A percentile compares a stretch with the other conserved stretches of the same genome.
Conservation (phyloP, 2,329 filamentous ascomycete genomes). For the Whalleya microplaca region DNA sequence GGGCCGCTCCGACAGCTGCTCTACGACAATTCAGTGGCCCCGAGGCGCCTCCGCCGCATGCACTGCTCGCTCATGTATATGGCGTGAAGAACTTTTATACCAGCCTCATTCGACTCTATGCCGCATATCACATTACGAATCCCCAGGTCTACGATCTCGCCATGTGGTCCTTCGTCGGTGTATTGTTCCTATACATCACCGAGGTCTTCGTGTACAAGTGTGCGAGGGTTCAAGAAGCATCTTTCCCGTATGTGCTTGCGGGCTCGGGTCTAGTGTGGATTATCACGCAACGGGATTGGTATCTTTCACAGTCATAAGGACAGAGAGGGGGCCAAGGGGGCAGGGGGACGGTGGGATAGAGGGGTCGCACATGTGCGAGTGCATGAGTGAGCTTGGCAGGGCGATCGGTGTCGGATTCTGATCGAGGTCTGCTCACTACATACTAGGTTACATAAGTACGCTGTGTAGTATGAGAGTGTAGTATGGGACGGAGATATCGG, state of each 20-base stretch:
- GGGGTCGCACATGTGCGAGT: background rate
- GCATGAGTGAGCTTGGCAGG: background rate
- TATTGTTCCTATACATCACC: conserved; percentile 35
- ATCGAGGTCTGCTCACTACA: background rate
- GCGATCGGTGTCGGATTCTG: background rate
- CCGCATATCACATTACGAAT: conserved; percentile 40
- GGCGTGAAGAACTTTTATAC: conserved; percentile 43
- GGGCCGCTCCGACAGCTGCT: conserved; percentile 18
- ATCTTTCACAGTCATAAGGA: conserved; percentile 14
- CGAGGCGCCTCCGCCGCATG: conserved; percentile 27
- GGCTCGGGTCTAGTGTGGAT: conserved; percentile 31
- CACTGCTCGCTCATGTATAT: conserved; percentile 40
- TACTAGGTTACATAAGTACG: no score
- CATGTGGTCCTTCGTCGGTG: conserved; percentile 36
- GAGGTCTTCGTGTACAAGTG: conserved; percentile 36
- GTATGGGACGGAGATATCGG: conserved; percentile 17
- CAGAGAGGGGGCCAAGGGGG: no score
- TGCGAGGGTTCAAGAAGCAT: conserved; percentile 25
- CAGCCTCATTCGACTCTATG: conserved; percentile 38
- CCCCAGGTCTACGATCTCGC: conserved; percentile 39
- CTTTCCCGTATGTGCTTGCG: conserved; percentile 28
- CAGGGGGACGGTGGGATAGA: no score
- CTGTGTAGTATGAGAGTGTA: no score
- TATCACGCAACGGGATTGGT: conserved; percentile 30
- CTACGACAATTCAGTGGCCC: conserved; percentile 37